Percentiles rank a stretch among this genome's conserved stretches.
Evolutionary conservation across 2,329 filamentous ascomycete genomes (phyloP).

Genomic region (Apiospora malaysiana): DNA sequence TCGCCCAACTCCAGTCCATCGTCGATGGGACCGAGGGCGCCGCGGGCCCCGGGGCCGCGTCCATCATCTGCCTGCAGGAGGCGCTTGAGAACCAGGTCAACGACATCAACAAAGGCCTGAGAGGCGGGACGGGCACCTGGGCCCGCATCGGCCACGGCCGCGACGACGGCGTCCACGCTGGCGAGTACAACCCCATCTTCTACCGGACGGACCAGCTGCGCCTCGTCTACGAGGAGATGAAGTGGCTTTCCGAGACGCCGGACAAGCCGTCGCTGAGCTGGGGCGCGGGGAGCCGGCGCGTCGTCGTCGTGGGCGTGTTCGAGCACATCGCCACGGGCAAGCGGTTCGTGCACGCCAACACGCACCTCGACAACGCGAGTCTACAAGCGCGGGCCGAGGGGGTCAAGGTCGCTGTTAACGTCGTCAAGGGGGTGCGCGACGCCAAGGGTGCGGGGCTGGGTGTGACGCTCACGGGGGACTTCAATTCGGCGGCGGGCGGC

Average conservation of each 20-base stretch:
- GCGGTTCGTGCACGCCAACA: constrained; percentile 66
- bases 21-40: constrained; percentile 59
- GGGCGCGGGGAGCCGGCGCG: constrained; percentile 64
- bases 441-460: constrained; percentile 47
- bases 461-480: constrained; percentile 70
- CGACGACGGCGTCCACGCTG: constrained; percentile 66
- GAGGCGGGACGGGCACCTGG: constrained; percentile 56
- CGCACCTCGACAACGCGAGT: constrained; percentile 72
- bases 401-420: constrained; percentile 54
- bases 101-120: constrained; percentile 61
- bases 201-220: constrained; percentile 69
- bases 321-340: constrained; percentile 53
- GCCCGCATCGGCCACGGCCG: constrained; percentile 68
- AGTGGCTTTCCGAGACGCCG: constrained; percentile 81
- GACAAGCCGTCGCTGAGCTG: constrained; percentile 74
- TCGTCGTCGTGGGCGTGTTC: constrained; percentile 69
- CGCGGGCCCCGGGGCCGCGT: constrained; percentile 40
- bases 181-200: constrained; percentile 82
- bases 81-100: constrained; percentile 65
- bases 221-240: constrained; percentile 64
- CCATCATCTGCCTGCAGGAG: constrained; percentile 73
- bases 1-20: constrained; percentile 50
- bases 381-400: constrained; percentile 60
- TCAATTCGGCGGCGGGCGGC: constrained; percentile 68
- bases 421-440: constrained; percentile 55